These are phyloP conservation scores for Pulveroboletus sp. DNA, from an alignment of 768 basidiomycete genomes.

Conservation along the genomic window DNA sequence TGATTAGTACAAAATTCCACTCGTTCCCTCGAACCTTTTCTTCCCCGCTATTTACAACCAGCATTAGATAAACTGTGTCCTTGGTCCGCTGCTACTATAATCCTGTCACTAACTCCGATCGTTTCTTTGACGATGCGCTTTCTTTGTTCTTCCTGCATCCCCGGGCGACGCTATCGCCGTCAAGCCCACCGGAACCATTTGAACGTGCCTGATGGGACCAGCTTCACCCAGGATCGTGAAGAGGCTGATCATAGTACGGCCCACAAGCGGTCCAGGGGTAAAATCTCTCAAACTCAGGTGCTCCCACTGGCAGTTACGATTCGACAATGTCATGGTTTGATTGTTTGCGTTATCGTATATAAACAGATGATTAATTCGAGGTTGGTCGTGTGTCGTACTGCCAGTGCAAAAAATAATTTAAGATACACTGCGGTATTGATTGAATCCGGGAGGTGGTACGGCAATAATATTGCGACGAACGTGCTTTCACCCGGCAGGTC, in stretches of 20 bases:
- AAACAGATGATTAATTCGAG: too few relatives aligned
- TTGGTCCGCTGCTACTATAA: constrained; percentile 32
- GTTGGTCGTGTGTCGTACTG: too few relatives aligned
- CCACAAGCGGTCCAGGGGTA: constrained; percentile 47
- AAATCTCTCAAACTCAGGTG: constrained; percentile 44
- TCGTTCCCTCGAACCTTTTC: background rate
- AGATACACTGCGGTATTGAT: too few relatives aligned
- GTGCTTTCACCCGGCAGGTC: too few relatives aligned
- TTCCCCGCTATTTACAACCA: background rate
- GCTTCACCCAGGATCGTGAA: constrained; percentile 30
- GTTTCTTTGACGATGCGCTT: constrained; percentile 39
- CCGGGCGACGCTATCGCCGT: too few relatives aligned
- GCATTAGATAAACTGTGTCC: constrained; percentile 18
- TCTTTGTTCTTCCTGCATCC: constrained; percentile 22
- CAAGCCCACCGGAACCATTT: constrained; percentile 45
- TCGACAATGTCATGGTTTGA: too few relatives aligned
- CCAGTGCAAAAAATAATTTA: too few relatives aligned
- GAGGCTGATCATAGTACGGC: constrained; percentile 34
- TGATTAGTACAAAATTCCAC: background rate
- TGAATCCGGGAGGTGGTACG: too few relatives aligned
- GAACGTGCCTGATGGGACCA: constrained; percentile 49
- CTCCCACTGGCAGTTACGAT: too few relatives aligned
- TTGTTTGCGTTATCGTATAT: too few relatives aligned
- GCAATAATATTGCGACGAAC: too few relatives aligned
- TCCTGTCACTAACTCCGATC: constrained; percentile 41